Evolutionary conservation across 768 basidiomycete genomes (phyloP).

Genomic region (Hemileccinum impolitum): DNA sequence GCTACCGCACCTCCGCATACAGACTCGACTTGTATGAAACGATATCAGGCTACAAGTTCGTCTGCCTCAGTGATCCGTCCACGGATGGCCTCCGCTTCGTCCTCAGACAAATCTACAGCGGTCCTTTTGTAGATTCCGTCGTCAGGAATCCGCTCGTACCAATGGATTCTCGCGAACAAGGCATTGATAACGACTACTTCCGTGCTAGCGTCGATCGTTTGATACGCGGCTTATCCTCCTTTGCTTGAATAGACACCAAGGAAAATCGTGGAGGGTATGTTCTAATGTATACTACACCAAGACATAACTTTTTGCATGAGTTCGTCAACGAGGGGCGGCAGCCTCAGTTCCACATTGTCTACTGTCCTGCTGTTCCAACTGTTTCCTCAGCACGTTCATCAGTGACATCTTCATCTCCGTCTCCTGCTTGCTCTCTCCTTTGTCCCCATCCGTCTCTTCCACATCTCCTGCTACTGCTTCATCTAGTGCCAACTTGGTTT

Average conservation of each 20-base stretch:
- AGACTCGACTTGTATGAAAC: slow-evolving; percentile 94
- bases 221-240: slow-evolving; percentile 55
- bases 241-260: slow-evolving; percentile 26
- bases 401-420: slow-evolving; percentile 83
- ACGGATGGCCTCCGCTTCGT: slow-evolving; percentile 80
- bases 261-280: slow-evolving; percentile 12
- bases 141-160: slow-evolving; percentile 85
- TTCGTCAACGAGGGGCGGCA: slow-evolving; percentile 5
- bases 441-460: slow-evolving; percentile 54
- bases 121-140: slow-evolving; percentile 91
- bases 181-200: slow-evolving; percentile 93
- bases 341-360: slow-evolving; percentile 7
- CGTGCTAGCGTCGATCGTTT: slow-evolving; percentile 75
- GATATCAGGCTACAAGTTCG: slow-evolving; percentile 88
- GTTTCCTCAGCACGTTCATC: slow-evolving; percentile 79
- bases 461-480: slow-evolving; percentile 85
- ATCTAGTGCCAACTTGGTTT: slow-evolving; percentile 88
- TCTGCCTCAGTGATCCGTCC: slow-evolving; percentile 87
- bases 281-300: slow-evolving; percentile 18
- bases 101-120: slow-evolving; percentile 86
- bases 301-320: slow-evolving; percentile 4
- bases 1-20: slow-evolving; percentile 89
- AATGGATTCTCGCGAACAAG: slow-evolving; percentile 79
- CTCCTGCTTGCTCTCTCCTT: slow-evolving; percentile 63
- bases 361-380: slow-evolving; percentile 61